Conservation (phyloP, 2,329 filamentous ascomycete genomes). For the Xylariaceae sp. region DNA sequence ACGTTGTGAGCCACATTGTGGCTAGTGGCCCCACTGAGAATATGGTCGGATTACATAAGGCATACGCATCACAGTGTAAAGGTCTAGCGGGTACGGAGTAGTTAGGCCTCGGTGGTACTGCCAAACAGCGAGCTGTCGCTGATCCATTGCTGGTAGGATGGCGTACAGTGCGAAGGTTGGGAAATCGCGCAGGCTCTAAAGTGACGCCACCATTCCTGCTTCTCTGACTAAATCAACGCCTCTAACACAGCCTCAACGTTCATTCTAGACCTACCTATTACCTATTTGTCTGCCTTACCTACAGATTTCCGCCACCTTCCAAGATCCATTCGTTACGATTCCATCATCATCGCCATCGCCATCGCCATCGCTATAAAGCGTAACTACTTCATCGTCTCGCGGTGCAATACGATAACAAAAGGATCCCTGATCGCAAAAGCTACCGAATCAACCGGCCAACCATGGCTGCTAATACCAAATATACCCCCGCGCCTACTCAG, state of each 20-base stretch:
- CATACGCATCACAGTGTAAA: neutral
- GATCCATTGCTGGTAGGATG: too few relatives aligned
- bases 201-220: constrained; percentile 13
- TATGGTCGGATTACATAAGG: too few relatives aligned
- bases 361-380: neutral
- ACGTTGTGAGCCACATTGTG: constrained; percentile 3
- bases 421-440: neutral
- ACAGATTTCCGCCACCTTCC: neutral
- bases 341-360: constrained; percentile 1
- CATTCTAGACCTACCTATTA: neutral
- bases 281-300: constrained; percentile 1
- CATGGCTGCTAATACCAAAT: constrained; percentile 76
- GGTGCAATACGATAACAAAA: neutral
- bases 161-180: neutral
- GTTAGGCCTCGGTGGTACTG: too few relatives aligned
- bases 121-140: too few relatives aligned
- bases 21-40: neutral
- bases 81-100: neutral
- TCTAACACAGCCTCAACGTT: constrained; percentile 9
- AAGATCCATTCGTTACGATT: neutral
- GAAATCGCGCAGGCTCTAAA: neutral
- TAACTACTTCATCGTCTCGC: neutral
- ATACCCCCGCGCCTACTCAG: constrained; percentile 74
- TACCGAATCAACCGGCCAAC: neutral
- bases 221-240: constrained; percentile 4